phyloP scores from a whole-genome alignment of 2,329 filamentous ascomycete genomes.

The Hymenoscyphus albidus region DNA sequence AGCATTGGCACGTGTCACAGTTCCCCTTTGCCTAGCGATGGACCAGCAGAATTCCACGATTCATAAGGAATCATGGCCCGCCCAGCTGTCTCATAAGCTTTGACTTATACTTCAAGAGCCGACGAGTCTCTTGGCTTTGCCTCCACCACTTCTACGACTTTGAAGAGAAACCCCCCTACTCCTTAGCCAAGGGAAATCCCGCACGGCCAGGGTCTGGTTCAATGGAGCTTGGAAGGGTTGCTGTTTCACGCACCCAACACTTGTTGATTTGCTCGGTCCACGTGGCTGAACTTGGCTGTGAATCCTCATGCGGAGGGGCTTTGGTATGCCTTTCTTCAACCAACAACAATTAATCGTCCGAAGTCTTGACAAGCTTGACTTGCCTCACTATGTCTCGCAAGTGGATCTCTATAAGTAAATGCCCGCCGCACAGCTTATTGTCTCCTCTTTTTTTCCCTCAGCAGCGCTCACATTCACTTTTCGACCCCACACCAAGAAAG shows the following conservation, averaged over 20 bases:
- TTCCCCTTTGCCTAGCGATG: constrained; percentile 6
- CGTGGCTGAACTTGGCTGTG: neutral
- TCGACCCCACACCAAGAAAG: constrained; percentile 18
- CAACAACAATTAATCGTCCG: neutral
- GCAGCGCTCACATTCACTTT: constrained; percentile 30
- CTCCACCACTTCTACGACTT: neutral
- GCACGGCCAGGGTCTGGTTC: neutral
- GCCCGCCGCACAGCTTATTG: constrained; percentile 5
- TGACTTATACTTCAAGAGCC: neutral
- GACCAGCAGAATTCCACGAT: neutral
- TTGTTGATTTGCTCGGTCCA: neutral
- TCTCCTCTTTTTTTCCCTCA: constrained; percentile 21
- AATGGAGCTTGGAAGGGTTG: constrained; percentile 5
- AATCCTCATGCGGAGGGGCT: neutral
- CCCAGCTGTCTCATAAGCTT: constrained; percentile 1
- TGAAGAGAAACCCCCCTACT: neutral
- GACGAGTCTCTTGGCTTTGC: constrained; percentile 1
- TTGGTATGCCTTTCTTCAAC: neutral
- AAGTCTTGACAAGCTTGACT: neutral
- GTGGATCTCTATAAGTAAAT: constrained; percentile 9
- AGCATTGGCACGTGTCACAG: constrained; percentile 18
- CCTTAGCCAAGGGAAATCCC: neutral
- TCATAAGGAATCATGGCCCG: neutral
- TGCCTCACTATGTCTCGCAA: constrained; percentile 2
- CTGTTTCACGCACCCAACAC: constrained; percentile 4